These are phyloP conservation scores for Pleurotus cornucopiae DNA, from an alignment of 768 basidiomycete genomes.

Conservation along the genomic window DNA sequence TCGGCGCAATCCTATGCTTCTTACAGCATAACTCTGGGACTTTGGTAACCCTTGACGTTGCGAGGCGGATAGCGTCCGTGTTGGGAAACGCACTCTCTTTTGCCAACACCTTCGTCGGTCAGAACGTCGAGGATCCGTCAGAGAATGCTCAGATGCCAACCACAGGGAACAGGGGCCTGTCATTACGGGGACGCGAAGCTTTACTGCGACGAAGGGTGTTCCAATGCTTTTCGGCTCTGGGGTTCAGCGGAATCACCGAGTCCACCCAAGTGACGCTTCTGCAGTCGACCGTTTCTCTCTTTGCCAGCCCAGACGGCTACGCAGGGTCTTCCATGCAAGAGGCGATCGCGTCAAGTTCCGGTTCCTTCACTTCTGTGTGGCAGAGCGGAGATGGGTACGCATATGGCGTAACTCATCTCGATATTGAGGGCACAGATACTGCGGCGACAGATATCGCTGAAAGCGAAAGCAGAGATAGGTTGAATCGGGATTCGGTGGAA, in stretches of 20 bases:
- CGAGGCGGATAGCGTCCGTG: constrained; percentile 81
- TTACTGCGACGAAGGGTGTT: constrained; percentile 81
- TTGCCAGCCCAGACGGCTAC: constrained; percentile 86
- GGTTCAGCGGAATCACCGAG: constrained; percentile 75
- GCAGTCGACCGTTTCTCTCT: constrained; percentile 75
- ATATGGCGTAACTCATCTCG: constrained; percentile 79
- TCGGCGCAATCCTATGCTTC: constrained; percentile 87
- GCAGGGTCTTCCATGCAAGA: constrained; percentile 84
- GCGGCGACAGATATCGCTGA: constrained; percentile 27
- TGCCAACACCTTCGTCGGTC: constrained; percentile 74
- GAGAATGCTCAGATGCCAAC: constrained; percentile 32
- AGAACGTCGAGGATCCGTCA: constrained; percentile 60
- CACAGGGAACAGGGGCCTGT: constrained; percentile 37
- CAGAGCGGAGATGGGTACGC: constrained; percentile 84
- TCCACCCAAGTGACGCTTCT: constrained; percentile 77
- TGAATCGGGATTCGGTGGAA: constrained; percentile 79
- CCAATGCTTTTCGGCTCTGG: constrained; percentile 85
- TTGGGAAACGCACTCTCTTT: constrained; percentile 90
- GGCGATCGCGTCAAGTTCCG: constrained; percentile 82
- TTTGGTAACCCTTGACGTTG: constrained; percentile 87
- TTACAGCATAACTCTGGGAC: constrained; percentile 70
- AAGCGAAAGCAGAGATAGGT: constrained; percentile 37
- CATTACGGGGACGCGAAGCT: constrained; percentile 75
- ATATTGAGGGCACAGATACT: constrained; percentile 43
- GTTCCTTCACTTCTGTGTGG: constrained; percentile 85